phyloP scores from a whole-genome alignment of 305 asterid species.

The Fraxinus sp. region DNA sequence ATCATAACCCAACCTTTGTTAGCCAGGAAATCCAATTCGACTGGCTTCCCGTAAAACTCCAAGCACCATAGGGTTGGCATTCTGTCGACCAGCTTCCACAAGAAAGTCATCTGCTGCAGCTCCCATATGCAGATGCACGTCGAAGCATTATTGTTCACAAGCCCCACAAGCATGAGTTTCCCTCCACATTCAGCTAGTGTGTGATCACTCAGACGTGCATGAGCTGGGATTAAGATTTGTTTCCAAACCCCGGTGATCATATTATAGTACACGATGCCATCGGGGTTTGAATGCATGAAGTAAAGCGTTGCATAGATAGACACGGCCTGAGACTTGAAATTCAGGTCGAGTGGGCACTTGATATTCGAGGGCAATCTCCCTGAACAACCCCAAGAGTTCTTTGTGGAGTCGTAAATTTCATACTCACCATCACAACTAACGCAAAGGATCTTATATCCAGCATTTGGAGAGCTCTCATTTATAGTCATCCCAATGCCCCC shows the following conservation, averaged over 20 bases:
- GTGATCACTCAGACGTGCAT: slow-evolving; percentile 37
- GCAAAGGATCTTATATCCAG: slow-evolving; percentile 43
- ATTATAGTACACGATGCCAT: slow-evolving; percentile 45
- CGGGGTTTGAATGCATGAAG: slow-evolving; percentile 48
- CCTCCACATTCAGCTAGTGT: slow-evolving; percentile 49
- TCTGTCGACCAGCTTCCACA: slow-evolving; percentile 66
- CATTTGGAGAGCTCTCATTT: slow-evolving; percentile 24
- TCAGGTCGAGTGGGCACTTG: slow-evolving; percentile 42
- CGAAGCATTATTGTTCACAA: slow-evolving; percentile 45
- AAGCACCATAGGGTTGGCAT: slow-evolving; percentile 60
- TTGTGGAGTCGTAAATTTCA: slow-evolving; percentile 39
- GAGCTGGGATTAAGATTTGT: slow-evolving; percentile 43
- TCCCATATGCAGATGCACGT: slow-evolving; percentile 55
- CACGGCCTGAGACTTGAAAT: slow-evolving; percentile 46
- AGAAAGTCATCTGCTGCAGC: slow-evolving; percentile 54
- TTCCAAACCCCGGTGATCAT: slow-evolving; percentile 42
- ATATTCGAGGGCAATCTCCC: slow-evolving; percentile 35
- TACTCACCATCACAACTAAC: slow-evolving; percentile 46
- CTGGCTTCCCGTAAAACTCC: slow-evolving; percentile 58
- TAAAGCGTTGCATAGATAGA: slow-evolving; percentile 31
- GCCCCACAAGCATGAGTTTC: slow-evolving; percentile 49
- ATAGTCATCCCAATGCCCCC: slow-evolving; percentile 47
- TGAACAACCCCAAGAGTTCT: slow-evolving; percentile 38
- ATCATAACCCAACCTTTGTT: slow-evolving; percentile 52
- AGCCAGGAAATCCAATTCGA: slow-evolving; percentile 49